Percentiles rank a stretch among this genome's conserved stretches.
Conservation (phyloP, 768 basidiomycete species). For the Hygrophorus pudorinus region DNA sequence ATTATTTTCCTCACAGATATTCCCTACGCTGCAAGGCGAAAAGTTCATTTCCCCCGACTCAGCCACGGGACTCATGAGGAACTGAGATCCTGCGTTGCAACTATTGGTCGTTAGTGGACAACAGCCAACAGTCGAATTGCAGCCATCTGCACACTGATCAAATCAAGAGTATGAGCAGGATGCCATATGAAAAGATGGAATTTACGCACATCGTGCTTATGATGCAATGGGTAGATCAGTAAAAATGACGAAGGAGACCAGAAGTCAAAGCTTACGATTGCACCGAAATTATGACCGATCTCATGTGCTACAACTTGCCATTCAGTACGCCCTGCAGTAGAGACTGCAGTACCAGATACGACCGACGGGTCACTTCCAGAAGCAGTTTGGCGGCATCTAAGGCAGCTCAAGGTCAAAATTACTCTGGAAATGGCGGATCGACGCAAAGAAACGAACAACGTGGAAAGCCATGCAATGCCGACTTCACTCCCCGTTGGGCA, state of each 20-base stretch:
- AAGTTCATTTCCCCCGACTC: constrained; percentile 55
- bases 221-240: constrained; percentile 5
- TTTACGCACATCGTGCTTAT: constrained; percentile 46
- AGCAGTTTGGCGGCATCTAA: constrained; percentile 46
- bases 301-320: constrained; percentile 82
- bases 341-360: constrained; percentile 77
- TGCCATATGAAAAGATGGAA: neutral
- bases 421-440: neutral
- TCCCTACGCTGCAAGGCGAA: constrained; percentile 73
- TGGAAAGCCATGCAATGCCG: constrained; percentile 84
- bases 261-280: constrained; percentile 48
- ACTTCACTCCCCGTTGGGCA: constrained; percentile 75
- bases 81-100: constrained; percentile 59
- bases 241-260: neutral
- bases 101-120: constrained; percentile 54
- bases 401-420: neutral
- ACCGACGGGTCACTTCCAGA: constrained; percentile 34
- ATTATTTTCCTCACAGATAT: constrained; percentile 51
- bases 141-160: constrained; percentile 53
- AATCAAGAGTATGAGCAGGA: neutral
- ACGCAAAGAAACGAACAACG: constrained; percentile 37
- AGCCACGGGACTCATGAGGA: constrained; percentile 81
- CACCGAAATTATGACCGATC: constrained; percentile 83
- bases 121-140: constrained; percentile 46
- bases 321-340: constrained; percentile 65